Conservation (phyloP, 306 rosid species). For the Lathyrus tuberosus region DNA sequence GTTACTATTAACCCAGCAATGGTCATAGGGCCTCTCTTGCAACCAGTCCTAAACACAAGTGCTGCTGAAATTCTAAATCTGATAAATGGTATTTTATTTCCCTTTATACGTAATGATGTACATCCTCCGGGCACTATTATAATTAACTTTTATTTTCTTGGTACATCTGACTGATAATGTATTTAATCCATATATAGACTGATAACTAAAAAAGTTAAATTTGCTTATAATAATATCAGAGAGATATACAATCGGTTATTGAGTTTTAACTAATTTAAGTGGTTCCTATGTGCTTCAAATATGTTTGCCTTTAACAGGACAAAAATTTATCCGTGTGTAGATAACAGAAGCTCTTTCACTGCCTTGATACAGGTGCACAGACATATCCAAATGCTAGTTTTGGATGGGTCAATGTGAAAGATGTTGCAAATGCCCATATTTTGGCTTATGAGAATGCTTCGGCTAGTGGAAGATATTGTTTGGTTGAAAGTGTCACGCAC, state of each 20-base stretch:
- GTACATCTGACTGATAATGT: too few species aligned
- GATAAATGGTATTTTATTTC: constrained; percentile 54
- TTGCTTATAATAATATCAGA: too few species aligned
- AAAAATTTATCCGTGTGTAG: background rate
- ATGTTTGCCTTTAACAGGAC: background rate
- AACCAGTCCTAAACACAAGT: constrained; percentile 75
- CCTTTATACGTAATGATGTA: background rate
- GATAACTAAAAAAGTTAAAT: too few species aligned
- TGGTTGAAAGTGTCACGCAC: constrained; percentile 64
- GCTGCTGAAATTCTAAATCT: constrained; percentile 56
- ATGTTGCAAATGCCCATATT: constrained; percentile 79
- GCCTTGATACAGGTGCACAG: constrained; percentile 57
- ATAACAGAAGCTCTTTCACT: constrained; percentile 19
- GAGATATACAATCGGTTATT: too few species aligned
- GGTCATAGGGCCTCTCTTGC: too few species aligned
- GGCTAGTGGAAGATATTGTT: constrained; percentile 73
- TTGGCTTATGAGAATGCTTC: constrained; percentile 77
- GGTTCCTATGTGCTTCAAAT: too few species aligned
- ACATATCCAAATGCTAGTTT: constrained; percentile 53
- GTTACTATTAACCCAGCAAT: constrained; percentile 75
- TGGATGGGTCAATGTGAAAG: constrained; percentile 81
- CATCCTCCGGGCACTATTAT: too few species aligned
- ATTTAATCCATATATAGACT: too few species aligned
- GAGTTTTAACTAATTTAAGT: too few species aligned
- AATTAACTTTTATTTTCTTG: too few species aligned